phyloP scores from a whole-genome alignment of 352 stramenopile species.

The Globisporangium perplexum region DNA sequence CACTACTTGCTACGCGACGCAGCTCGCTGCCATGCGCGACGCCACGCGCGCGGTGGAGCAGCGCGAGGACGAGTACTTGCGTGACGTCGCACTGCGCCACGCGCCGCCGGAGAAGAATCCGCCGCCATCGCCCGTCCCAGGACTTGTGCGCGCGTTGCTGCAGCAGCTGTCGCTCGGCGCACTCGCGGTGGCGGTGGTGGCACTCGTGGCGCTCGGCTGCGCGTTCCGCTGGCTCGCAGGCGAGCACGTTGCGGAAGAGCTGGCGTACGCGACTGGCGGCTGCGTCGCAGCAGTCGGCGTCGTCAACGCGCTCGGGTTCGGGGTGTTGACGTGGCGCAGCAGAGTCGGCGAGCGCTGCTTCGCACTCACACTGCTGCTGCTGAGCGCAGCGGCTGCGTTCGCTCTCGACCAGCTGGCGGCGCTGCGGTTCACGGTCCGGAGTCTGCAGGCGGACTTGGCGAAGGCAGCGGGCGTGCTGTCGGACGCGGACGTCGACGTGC shows the following conservation, averaged over 20 bases:
- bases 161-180: constrained; percentile 21
- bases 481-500: constrained; percentile 12
- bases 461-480: constrained; percentile 13
- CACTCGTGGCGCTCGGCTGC: constrained; percentile 13
- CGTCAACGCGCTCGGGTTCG: constrained; percentile 19
- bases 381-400: constrained; percentile 7
- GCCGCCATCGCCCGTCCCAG: constrained; percentile 14
- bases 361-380: constrained; percentile 13
- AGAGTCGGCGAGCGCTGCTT: constrained; percentile 11
- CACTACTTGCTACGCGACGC: background rate
- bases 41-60: constrained; percentile 35
- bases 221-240: constrained; percentile 1
- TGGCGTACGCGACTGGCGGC: constrained; percentile 6
- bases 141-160: constrained; percentile 13
- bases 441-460: constrained; percentile 12
- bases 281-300: constrained; percentile 6
- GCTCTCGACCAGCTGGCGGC: constrained; percentile 24
- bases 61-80: constrained; percentile 47
- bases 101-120: constrained; percentile 11
- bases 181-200: constrained; percentile 14
- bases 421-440: constrained; percentile 25
- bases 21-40: constrained; percentile 49
- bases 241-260: background rate
- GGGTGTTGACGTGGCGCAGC: constrained; percentile 14
- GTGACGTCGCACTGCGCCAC: constrained; percentile 29